Percentiles rank a stretch among this genome's conserved stretches.
Evolutionary conservation across 805 yeast species (phyloP).

Genomic region (Brettanomyces nanus): DNA sequence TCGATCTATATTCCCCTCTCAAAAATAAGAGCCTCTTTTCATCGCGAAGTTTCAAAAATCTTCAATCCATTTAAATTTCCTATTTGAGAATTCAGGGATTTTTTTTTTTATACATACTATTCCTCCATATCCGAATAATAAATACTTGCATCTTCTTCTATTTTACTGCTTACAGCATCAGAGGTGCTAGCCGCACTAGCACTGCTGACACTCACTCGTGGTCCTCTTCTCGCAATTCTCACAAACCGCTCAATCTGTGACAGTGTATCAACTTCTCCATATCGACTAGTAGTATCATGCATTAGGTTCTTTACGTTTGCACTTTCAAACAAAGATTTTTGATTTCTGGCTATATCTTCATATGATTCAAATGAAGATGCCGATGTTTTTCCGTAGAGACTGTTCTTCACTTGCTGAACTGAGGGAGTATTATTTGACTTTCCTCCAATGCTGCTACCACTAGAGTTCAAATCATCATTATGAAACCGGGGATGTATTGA

Average conservation of each 20-base stretch:
- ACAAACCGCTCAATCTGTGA: conserved; percentile 1
- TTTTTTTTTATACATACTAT: too few species aligned
- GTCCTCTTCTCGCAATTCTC: background rate
- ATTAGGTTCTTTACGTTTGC: conserved; percentile 14
- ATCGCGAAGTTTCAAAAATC: too few species aligned
- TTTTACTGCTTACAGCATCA: too few species aligned
- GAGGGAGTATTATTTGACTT: background rate
- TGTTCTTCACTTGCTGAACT: conserved; percentile 8
- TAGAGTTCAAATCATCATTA: background rate
- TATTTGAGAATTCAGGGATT: too few species aligned
- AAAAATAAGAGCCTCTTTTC: too few species aligned
- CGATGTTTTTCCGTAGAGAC: conserved; percentile 10
- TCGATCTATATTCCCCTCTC: too few species aligned
- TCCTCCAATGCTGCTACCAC: background rate
- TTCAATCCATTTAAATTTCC: too few species aligned
- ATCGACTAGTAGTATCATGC: conserved; percentile 13
- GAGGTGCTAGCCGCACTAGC: too few species aligned
- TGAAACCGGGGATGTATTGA: conserved; percentile 3
- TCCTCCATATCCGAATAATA: background rate
- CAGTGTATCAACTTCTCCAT: conserved; percentile 16
- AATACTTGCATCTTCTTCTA: background rate
- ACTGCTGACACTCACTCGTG: too few species aligned
- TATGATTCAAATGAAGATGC: conserved; percentile 6
- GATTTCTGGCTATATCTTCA: conserved; percentile 10
- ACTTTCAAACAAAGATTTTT: conserved; percentile 9